Evolutionary conservation across 306 rosid species (phyloP).

Genomic region (Citrullus mucosospermus): DNA sequence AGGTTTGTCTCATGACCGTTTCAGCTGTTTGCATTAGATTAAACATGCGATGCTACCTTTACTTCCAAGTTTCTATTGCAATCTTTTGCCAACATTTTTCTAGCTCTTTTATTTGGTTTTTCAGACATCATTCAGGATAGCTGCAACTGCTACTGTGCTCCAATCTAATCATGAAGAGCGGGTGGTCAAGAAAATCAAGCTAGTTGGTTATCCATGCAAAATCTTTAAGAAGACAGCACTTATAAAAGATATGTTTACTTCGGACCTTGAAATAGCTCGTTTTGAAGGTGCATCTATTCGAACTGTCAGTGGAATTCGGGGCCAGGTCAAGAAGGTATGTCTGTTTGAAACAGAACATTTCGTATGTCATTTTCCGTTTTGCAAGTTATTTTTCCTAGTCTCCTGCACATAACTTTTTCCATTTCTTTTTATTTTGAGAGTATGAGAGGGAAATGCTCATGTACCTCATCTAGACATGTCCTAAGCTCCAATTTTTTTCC

Average conservation of each 20-base stretch:
- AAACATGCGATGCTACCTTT: not conserved
- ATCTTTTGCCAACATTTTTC: conserved; percentile 9
- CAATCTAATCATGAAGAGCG: conserved; percentile 73
- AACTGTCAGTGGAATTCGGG: conserved; percentile 87
- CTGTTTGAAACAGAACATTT: not conserved
- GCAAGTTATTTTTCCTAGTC: not conserved
- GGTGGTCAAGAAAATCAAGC: conserved; percentile 82
- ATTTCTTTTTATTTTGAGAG: not conserved
- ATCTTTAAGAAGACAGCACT: conserved; percentile 89
- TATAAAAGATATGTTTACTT: conserved; percentile 84
- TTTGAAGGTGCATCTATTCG: conserved; percentile 92
- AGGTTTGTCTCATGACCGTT: not conserved
- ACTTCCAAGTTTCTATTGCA: not conserved
- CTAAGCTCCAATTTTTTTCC: not conserved
- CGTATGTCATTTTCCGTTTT: not conserved
- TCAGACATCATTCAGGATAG: conserved; percentile 75
- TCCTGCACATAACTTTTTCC: not conserved
- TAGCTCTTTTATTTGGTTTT: conserved; percentile 16
- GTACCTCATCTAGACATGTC: not conserved
- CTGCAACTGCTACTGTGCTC: conserved; percentile 80
- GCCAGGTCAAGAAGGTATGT: conserved; percentile 91
- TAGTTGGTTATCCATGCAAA: conserved; percentile 85
- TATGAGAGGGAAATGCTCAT: not conserved
- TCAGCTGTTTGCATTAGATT: not conserved
- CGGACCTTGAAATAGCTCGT: conserved; percentile 88